These are phyloP conservation scores for Leersia perrieri DNA, from an alignment of 176 grass and related monocot species.

Conservation along the genomic window DNA sequence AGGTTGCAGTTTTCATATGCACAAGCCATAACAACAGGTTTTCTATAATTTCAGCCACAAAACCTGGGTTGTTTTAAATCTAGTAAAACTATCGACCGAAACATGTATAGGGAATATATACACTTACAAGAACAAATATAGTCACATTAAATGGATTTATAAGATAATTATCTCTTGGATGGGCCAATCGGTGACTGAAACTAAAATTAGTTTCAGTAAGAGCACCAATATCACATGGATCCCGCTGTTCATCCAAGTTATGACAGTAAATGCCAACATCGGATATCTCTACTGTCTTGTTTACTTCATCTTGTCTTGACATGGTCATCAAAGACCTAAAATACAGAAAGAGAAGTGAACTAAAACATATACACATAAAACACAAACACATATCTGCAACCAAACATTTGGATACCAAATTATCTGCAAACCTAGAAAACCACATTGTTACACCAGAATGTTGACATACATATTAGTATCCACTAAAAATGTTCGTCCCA, in stretches of 20 bases:
- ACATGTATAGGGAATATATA: constrained; percentile 30
- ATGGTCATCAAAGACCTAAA: constrained; percentile 66
- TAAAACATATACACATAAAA: constrained; percentile 8
- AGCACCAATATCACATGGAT: constrained; percentile 44
- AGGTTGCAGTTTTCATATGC: background rate
- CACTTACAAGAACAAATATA: constrained; percentile 77
- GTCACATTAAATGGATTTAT: constrained; percentile 77
- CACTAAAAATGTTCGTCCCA: background rate
- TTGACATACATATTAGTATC: background rate
- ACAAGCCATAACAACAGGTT: background rate
- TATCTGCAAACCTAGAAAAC: constrained; percentile 7
- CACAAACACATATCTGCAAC: background rate
- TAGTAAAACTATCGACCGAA: background rate
- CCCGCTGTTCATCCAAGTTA: constrained; percentile 51
- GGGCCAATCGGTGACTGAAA: constrained; percentile 44
- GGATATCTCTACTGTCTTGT: constrained; percentile 88
- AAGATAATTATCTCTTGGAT: constrained; percentile 75
- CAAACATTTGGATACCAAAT: constrained; percentile 16
- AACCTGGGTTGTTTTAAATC: background rate
- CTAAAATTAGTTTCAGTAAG: constrained; percentile 35
- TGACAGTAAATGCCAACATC: constrained; percentile 76
- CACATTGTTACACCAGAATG: background rate
- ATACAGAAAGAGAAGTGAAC: background rate
- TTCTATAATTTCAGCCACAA: background rate
- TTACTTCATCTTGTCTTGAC: constrained; percentile 77